These are phyloP conservation scores for Ilex aquifolium DNA, from an alignment of 257 asterid species.

Conservation along the genomic window DNA sequence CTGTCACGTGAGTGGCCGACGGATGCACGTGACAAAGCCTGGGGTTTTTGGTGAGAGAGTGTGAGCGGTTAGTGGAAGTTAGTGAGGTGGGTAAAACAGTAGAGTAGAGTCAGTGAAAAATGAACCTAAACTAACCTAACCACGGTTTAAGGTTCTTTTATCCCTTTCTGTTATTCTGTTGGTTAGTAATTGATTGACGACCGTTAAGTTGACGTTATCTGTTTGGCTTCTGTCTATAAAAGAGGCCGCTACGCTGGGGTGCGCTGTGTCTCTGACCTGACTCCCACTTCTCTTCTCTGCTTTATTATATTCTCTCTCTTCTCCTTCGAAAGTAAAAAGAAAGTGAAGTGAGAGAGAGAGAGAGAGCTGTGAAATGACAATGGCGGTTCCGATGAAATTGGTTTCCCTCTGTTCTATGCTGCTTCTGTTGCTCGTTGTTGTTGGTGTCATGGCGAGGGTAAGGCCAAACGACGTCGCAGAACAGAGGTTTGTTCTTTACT, in stretches of 20 bases:
- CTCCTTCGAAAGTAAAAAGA: not conserved
- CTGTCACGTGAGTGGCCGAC: slow-evolving; percentile 45
- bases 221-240: slow-evolving; percentile 42
- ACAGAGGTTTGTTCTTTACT: not conserved
- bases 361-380: slow-evolving; percentile 14
- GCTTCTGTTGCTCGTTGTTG: slow-evolving; percentile 28
- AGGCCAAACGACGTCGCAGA: slow-evolving; percentile 18
- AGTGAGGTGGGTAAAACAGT: slow-evolving; percentile 13
- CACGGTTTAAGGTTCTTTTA: slow-evolving; percentile 13
- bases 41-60: slow-evolving; percentile 24
- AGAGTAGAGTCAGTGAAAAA: not conserved
- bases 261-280: slow-evolving; percentile 10
- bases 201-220: slow-evolving; percentile 44
- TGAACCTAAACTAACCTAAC: slow-evolving; percentile 11
- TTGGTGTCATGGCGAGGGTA: slow-evolving; percentile 30
- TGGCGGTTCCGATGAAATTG: slow-evolving; percentile 34
- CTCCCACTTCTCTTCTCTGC: slow-evolving; percentile 16
- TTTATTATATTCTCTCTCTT: slow-evolving; percentile 13
- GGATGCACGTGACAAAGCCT: slow-evolving; percentile 43
- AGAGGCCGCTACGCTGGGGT: slow-evolving; percentile 70
- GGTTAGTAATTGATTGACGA: slow-evolving; percentile 34
- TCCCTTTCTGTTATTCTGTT: too few species aligned
- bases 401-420: slow-evolving; percentile 32
- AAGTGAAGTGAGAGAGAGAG: slow-evolving; percentile 10
- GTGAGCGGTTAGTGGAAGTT: slow-evolving; percentile 39